A percentile compares a stretch with the other conserved stretches of the same genome.
Conservation (phyloP, 2,329 filamentous ascomycete genomes). For the Pyrenochaeta sp. region DNA sequence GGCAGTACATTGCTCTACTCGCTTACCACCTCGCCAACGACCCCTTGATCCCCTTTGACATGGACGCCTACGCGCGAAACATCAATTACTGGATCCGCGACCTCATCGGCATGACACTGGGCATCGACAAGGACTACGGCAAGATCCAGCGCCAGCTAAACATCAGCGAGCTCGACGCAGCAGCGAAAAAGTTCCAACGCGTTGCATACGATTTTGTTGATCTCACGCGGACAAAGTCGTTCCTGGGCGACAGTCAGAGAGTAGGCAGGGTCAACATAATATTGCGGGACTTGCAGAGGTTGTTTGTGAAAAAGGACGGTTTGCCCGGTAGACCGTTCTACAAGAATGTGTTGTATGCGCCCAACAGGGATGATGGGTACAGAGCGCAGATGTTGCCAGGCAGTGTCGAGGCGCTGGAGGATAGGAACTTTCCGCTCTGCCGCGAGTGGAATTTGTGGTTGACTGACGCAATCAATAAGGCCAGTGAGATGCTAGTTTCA, state of each 20-base stretch:
- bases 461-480: conserved; percentile 6
- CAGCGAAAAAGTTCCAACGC: conserved; percentile 2
- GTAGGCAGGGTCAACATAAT: conserved; percentile 2
- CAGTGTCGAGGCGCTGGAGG: conserved; percentile 10
- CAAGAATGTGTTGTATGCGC: conserved; percentile 15
- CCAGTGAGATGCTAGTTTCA: conserved; percentile 1
- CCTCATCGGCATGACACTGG: neutral
- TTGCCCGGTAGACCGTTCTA: conserved; percentile 13
- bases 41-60: conserved; percentile 42
- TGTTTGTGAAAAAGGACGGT: conserved; percentile 12
- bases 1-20: conserved; percentile 49
- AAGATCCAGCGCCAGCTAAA: conserved; percentile 4
- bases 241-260: conserved; percentile 1
- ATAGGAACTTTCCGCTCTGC: conserved; percentile 8
- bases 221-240: neutral
- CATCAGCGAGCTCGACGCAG: neutral
- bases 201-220: conserved; percentile 2
- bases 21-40: conserved; percentile 45
- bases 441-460: conserved; percentile 15
- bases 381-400: conserved; percentile 10
- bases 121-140: neutral
- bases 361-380: conserved; percentile 17
- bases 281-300: conserved; percentile 7
- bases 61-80: conserved; percentile 29
- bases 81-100: conserved; percentile 13